Evolutionary conservation across 345 rosid genomes (phyloP).

Genomic region (Citrus sp.): DNA sequence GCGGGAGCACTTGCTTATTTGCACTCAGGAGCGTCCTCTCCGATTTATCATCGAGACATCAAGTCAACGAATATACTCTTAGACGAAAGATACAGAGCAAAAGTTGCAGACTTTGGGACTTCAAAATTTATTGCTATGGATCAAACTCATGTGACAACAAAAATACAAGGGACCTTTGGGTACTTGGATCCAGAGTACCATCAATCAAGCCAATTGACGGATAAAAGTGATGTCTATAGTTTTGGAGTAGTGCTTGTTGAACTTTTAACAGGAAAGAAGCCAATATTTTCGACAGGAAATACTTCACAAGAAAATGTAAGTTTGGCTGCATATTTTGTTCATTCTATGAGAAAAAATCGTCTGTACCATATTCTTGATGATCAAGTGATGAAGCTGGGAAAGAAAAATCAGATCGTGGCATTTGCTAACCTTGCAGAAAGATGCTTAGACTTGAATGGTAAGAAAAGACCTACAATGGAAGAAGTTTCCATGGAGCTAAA

Average conservation of each 20-base stretch:
- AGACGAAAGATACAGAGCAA: constrained; percentile 3
- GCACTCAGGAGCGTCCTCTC: neutral
- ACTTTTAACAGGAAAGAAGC: too few relatives aligned
- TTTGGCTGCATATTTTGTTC: neutral
- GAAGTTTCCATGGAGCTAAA: neutral
- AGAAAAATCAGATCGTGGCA: neutral
- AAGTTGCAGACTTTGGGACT: neutral
- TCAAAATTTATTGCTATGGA: neutral
- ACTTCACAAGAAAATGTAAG: too few relatives aligned
- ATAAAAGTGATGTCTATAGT: too few relatives aligned
- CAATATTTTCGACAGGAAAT: too few relatives aligned
- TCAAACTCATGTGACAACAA: too few relatives aligned
- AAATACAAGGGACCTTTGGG: too few relatives aligned
- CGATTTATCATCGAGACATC: neutral
- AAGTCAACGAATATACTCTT: constrained; percentile 1
- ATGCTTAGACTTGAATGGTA: constrained; percentile 1
- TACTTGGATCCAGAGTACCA: too few relatives aligned
- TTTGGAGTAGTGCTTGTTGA: too few relatives aligned
- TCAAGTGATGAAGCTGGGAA: neutral
- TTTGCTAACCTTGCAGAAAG: neutral
- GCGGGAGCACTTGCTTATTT: neutral
- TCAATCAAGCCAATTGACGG: too few relatives aligned
- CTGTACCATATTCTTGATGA: neutral
- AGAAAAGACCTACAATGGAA: constrained; percentile 2
- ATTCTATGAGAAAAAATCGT: neutral